These are phyloP conservation scores for Phaeodactylum tricornutum DNA, from an alignment of 108 stramenopile species.

Conservation along the genomic window DNA sequence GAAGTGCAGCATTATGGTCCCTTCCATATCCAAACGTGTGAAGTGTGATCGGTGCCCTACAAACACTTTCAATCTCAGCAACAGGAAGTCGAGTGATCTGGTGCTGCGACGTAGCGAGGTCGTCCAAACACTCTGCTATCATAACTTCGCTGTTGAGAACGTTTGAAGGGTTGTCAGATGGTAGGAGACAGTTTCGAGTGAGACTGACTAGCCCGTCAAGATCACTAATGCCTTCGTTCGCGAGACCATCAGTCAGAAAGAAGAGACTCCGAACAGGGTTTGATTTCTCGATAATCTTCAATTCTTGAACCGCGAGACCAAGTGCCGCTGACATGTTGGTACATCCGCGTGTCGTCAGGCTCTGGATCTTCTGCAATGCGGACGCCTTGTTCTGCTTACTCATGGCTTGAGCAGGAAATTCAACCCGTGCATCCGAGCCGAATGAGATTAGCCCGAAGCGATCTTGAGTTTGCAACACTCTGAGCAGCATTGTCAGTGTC, in stretches of 20 bases:
- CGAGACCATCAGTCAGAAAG: constrained; percentile 59
- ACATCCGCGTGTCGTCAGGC: constrained; percentile 22
- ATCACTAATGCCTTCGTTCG: constrained; percentile 39
- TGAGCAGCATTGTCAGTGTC: constrained; percentile 31
- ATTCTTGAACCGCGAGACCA: constrained; percentile 20
- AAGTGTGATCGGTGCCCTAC: constrained; percentile 17
- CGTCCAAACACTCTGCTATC: not conserved
- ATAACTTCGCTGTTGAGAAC: not conserved
- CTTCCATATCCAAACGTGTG: constrained; percentile 60
- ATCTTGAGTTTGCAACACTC: constrained; percentile 37
- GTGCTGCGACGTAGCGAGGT: not conserved
- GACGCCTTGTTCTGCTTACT: constrained; percentile 15
- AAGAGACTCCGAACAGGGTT: constrained; percentile 35
- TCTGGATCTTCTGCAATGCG: constrained; percentile 24
- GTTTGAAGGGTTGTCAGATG: too few species aligned
- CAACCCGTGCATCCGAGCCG: constrained; percentile 25
- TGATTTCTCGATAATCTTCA: not conserved
- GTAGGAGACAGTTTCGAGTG: constrained; percentile 24
- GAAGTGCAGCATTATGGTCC: constrained; percentile 34
- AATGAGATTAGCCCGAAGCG: constrained; percentile 51
- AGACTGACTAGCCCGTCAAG: constrained; percentile 22
- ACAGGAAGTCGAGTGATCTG: too few species aligned
- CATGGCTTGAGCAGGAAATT: constrained; percentile 24
- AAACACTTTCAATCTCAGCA: too few species aligned
- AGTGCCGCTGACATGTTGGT: constrained; percentile 38